Evolutionary conservation across 805 yeast species (phyloP).

Genomic region (Saccharomycopsis fermentans): DNA sequence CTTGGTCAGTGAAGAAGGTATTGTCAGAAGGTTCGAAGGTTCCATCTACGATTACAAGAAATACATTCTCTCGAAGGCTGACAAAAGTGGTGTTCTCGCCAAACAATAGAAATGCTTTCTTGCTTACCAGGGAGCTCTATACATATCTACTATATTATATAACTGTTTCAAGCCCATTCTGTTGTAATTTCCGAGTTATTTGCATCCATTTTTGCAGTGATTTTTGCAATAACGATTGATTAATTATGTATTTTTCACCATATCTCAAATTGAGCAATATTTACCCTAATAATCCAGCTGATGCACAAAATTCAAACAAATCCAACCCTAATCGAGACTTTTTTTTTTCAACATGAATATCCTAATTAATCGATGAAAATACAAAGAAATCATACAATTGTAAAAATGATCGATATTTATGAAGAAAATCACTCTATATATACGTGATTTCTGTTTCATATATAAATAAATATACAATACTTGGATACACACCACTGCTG

Average conservation of each 20-base stretch:
- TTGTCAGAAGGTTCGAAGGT: constrained; percentile 71
- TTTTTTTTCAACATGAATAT: neutral
- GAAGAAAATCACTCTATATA: too few species aligned
- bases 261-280: neutral
- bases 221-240: too few species aligned
- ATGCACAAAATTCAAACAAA: neutral
- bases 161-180: too few species aligned
- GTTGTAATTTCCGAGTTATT: too few species aligned
- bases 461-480: too few species aligned
- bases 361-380: neutral
- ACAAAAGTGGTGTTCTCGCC: constrained; percentile 82
- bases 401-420: too few species aligned
- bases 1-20: constrained; percentile 88
- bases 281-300: neutral
- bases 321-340: neutral
- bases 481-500: too few species aligned
- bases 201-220: too few species aligned
- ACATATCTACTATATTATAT: too few species aligned
- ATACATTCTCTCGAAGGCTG: constrained; percentile 71
- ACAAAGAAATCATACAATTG: neutral
- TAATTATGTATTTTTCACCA: neutral
- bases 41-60: constrained; percentile 81
- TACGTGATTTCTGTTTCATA: too few species aligned
- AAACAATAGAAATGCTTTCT: constrained; percentile 41
- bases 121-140: neutral